Evolutionary conservation across 2,329 filamentous ascomycete genomes (phyloP).

Genomic region (Neonectria hederae): DNA sequence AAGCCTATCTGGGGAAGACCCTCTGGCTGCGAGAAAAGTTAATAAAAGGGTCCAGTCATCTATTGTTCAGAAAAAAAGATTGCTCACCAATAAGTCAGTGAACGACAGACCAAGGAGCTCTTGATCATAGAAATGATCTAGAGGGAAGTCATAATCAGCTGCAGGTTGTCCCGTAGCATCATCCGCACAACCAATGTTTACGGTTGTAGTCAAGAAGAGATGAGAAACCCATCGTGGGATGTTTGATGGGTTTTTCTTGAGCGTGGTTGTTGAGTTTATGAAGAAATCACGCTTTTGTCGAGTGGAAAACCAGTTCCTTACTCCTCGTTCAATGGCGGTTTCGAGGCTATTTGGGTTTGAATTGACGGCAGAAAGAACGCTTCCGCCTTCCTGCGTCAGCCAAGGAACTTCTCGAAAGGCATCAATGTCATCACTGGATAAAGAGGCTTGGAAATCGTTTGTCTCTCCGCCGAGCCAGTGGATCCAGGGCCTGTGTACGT

Average conservation of each 20-base stretch:
- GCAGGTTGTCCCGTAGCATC: not conserved
- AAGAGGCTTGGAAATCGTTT: not conserved
- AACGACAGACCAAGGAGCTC: not conserved
- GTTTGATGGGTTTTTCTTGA: not conserved
- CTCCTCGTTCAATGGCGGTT: not conserved
- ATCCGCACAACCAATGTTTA: not conserved
- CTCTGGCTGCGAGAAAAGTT: too few species aligned
- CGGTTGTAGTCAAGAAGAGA: constrained; percentile 19
- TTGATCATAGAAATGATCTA: constrained; percentile 5
- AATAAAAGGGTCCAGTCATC: too few species aligned
- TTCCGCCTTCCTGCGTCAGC: not conserved
- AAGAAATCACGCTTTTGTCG: constrained; percentile 10
- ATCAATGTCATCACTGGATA: not conserved
- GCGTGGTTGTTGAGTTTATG: not conserved
- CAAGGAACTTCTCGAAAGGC: not conserved
- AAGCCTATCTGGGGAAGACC: not conserved
- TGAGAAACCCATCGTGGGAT: constrained; percentile 13
- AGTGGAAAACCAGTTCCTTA: not conserved
- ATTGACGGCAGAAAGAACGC: constrained; percentile 1
- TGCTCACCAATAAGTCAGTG: not conserved
- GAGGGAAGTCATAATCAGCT: not conserved
- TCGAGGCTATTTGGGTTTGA: constrained; percentile 1
- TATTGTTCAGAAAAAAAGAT: too few species aligned
- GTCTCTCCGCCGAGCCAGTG: constrained; percentile 1
- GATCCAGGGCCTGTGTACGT: constrained; percentile 12